phyloP scores from a whole-genome alignment of 805 yeast genomes.

The Saturnispora saitoi region DNA sequence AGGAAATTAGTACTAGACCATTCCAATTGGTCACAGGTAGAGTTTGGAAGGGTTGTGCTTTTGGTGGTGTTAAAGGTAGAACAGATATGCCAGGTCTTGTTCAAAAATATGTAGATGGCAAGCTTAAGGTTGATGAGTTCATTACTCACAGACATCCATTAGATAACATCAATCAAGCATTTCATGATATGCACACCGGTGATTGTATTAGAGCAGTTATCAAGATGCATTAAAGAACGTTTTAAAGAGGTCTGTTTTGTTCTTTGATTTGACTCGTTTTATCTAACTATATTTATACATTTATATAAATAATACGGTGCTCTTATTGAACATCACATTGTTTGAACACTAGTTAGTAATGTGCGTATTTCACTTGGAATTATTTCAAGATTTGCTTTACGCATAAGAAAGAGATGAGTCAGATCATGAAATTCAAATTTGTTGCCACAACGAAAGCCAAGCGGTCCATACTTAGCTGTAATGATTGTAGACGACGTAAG shows the following conservation, averaged over 20 bases:
- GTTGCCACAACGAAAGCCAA: slow-evolving; percentile 4
- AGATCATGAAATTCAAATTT: slow-evolving; percentile 7
- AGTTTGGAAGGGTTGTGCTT: slow-evolving; percentile 99
- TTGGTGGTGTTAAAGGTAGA: slow-evolving; percentile 98
- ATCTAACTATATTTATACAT: too few species aligned
- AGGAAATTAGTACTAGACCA: slow-evolving; percentile 94
- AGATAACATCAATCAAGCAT: slow-evolving; percentile 75
- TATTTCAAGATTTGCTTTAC: not conserved
- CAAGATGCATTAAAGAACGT: slow-evolving; percentile 22
- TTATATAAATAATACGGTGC: too few species aligned
- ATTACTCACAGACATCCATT: slow-evolving; percentile 84
- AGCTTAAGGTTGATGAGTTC: slow-evolving; percentile 85
- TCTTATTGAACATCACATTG: too few species aligned
- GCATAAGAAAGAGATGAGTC: slow-evolving; percentile 1
- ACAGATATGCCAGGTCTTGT: slow-evolving; percentile 88
- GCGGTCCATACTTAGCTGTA: slow-evolving; percentile 9
- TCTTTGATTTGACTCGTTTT: not conserved
- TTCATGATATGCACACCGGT: slow-evolving; percentile 92
- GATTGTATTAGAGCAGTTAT: slow-evolving; percentile 86
- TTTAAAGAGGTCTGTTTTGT: too few species aligned
- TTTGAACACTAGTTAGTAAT: not conserved
- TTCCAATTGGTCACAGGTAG: slow-evolving; percentile 98
- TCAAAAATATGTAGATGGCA: slow-evolving; percentile 73
- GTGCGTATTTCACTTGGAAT: not conserved
- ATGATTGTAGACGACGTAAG: slow-evolving; percentile 37